Base-by-base conservation (phyloP, 495 filamentous ascomycete genomes). In the Amorphotheca resinae region DNA sequence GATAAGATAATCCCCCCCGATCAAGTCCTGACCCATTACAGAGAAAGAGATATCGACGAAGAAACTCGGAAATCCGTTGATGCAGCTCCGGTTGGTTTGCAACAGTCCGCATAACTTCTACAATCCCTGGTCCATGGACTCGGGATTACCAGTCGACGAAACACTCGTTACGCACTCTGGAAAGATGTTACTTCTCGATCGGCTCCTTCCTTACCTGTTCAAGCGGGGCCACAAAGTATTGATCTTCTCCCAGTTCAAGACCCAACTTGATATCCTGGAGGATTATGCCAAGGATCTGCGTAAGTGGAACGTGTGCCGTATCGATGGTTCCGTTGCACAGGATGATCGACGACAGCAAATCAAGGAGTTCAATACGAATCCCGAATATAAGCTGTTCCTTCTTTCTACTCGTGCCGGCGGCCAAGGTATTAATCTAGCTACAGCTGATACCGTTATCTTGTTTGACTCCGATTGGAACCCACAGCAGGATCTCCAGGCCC, bases 391-490 rank as follows among this genome's bases (percentile, higher is more conserved):
- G 50, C 61, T 98, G 22, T 98, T 98, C 59, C 61, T 98, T 7
- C 70, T 98, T 0, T 84, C 78, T 20, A 98, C 91, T 8, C 76
- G 91, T 25, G 91, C 91, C 0, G 91, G 91, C 30, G 91, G 91
- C 3, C 84, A 93, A 50, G 91, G 91, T 26, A 95, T 98, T 68
- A 98, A 98, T 59, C 70, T 99, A 8, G 93, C 93, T 64, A 91
- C 84, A 44, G 91, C 91, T 9, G 91, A 99, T 57, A 96, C 93
- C 0, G 93, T 99, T 20, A 83, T 99, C 45, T 64, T 99, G 2
- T 96, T 95, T 47, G 91, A 99, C 60, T 84, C 75, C 22, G 91
- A 98, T 59, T 98, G 91, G 89, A 98, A 98, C 56, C 91, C 91
- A 0, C 91, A 96, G 59, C 87, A 93, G 55, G 91, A 98, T 61